Evolutionary conservation across 768 basidiomycete species (phyloP).

Genomic region (Cystobasidium ongulense): DNA sequence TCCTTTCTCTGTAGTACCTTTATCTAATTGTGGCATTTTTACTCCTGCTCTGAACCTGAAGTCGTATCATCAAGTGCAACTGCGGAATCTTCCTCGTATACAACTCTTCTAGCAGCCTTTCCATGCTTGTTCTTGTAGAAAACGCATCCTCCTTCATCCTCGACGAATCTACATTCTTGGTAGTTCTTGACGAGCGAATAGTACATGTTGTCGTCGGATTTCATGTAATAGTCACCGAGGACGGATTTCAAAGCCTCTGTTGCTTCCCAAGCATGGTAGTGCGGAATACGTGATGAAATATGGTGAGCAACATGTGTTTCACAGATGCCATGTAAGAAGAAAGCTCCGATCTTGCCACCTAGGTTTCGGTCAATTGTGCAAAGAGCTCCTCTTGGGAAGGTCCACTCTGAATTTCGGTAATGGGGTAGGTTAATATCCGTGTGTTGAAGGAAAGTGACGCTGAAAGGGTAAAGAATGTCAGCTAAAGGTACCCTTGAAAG

Average conservation of each 20-base stretch:
- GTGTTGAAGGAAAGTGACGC: conserved; percentile 72
- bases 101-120: conserved; percentile 62
- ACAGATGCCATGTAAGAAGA: conserved; percentile 77
- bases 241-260: conserved; percentile 71
- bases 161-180: conserved; percentile 65
- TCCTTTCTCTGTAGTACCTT: too few relatives aligned
- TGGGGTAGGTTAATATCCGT: conserved; percentile 94
- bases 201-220: conserved; percentile 48
- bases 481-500: background rate
- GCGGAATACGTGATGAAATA: conserved; percentile 89
- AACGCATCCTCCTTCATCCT: conserved; percentile 81
- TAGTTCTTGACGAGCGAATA: conserved; percentile 57
- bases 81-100: conserved; percentile 64
- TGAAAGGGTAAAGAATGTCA: conserved; percentile 53
- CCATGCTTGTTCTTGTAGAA: conserved; percentile 86
- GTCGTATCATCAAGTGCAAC: conserved; percentile 45
- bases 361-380: conserved; percentile 72
- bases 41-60: background rate
- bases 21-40: too few relatives aligned
- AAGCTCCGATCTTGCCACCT: conserved; percentile 52
- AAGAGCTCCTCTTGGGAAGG: conserved; percentile 86
- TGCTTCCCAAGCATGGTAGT: conserved; percentile 79
- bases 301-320: conserved; percentile 64
- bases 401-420: conserved; percentile 75
- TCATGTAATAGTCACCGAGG: conserved; percentile 53